Evolutionary conservation across 345 rosid species (phyloP).

Genomic region (Lepidium didymum): DNA sequence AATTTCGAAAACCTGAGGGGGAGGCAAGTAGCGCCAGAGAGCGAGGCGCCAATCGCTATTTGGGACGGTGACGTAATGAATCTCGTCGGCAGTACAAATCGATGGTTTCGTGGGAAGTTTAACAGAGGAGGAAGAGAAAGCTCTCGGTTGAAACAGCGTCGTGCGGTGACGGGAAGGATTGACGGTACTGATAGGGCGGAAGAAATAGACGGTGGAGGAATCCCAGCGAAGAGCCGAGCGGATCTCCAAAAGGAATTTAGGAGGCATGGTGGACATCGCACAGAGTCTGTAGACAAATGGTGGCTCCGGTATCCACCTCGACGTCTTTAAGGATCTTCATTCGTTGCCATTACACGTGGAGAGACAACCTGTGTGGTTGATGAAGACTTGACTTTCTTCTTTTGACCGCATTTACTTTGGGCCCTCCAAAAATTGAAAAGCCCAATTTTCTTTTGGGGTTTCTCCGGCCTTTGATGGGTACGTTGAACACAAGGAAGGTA

Average conservation of each 20-base stretch:
- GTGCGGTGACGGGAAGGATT: constrained; percentile 14
- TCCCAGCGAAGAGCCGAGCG: constrained; percentile 45
- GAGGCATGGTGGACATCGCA: constrained; percentile 25
- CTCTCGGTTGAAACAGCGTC: constrained; percentile 10
- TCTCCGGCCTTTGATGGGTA: background rate
- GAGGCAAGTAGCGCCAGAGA: constrained; percentile 82
- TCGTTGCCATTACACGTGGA: constrained; percentile 24
- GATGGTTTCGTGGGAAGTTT: constrained; percentile 50
- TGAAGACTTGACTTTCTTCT: background rate
- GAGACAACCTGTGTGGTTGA: constrained; percentile 8
- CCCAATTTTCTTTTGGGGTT: background rate
- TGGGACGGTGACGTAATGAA: constrained; percentile 65
- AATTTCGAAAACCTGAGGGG: constrained; percentile 30
- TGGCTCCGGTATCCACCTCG: background rate
- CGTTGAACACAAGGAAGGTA: background rate
- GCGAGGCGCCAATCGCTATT: constrained; percentile 83
- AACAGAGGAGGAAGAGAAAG: constrained; percentile 30
- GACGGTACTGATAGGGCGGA: constrained; percentile 2
- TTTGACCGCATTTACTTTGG: constrained; percentile 9
- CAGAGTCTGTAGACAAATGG: background rate
- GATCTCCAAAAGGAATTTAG: constrained; percentile 40
- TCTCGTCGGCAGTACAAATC: constrained; percentile 91
- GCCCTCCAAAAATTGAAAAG: background rate
- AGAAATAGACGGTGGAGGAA: constrained; percentile 30
- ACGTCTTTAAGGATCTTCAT: background rate